Evolutionary conservation across 768 basidiomycete genomes (phyloP), one percentile per base, ranked within the genome.

Genomic region (Leccinum pellstonianum): DNA sequence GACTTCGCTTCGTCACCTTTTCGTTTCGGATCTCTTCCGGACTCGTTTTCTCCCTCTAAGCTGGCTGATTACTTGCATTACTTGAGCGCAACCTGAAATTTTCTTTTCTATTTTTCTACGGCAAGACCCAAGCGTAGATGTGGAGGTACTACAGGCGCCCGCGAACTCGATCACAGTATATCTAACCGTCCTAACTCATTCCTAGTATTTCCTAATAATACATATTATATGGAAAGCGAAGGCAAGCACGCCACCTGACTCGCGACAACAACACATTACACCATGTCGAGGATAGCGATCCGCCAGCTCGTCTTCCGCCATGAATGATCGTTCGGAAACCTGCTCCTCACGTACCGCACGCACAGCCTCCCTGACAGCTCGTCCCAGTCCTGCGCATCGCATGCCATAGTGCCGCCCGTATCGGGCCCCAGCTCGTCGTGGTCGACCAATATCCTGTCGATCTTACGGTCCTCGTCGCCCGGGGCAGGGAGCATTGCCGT

Each of bases 341-440:
- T 68, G 54, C 57, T 68, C 37, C 62, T 57, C 54, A 64, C 62
- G 33, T 61, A 60, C 46, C 70, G 66, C 12, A 72, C 54, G 21
- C 70, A 72, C n/a, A 72, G 14, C 58, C 57, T 72, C 4, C 70
- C 71, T 1, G 72, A 66, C 7, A 72, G 35, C 54, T 74, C 72
- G 11, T 72, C 71, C 71, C 71, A 72, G n/a, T 74, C 70, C 47
- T 74, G 64, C n/a, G 64, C 61, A 33, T 70, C 66, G n/a, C 64
- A 63, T 12, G 64, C 57, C 1, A 68, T 17, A 41, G 38, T 41
- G 33, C 58, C 37, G 3, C 65, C 58, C 3, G 29, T 55, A 12
- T 56, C 54, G 0, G 62, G 58, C 1, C 48, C 51, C 10, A 62
- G 17, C 12, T 72, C 70, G 7, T 70, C 63, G 7, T 70, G 59